Base-by-base conservation (phyloP, 2,329 filamentous ascomycete genomes). In the Ophiocordyceps camponoti-rufipedis region DNA sequence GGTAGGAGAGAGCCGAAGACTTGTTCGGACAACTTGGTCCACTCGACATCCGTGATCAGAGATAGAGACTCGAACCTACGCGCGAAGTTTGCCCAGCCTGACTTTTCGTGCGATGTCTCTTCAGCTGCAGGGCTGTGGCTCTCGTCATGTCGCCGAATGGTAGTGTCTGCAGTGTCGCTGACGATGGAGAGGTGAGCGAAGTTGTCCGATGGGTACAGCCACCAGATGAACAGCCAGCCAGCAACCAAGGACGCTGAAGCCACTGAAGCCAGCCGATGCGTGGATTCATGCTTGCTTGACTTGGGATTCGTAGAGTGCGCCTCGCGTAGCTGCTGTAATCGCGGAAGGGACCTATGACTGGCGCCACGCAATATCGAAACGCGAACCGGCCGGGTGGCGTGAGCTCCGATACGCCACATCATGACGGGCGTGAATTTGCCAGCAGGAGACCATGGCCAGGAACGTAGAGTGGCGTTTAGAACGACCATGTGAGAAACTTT, bases 1-100 rank as follows among this genome's bases (percentile, higher is more conserved):
- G 89, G 89, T 3, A 93, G 63, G 32, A 96, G 78, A 50, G 75
- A 72, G 55, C 76, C 79, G 35, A 81, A 78, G 28, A 94, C 58
- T 51, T 66, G 71, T 50, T 77, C 74, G 2, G 75, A 68, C 10
- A 78, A 54, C 1, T 57, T 59, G 5, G 63, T 58, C 71, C 75
- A 78, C 55, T 80, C 70, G 4, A 72, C 61, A 51, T 75, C 70
- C 18, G 71, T 67, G 3, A 70, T 57, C 13, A 68, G 58, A 13
- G 76, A 72, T 44, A 85, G 70, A 18, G 67, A 61, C 51, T 70
- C 67, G 48, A 76, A 69, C 18, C 61, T 61, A 16, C 56, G 60
- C 2, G 67, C 56, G 48, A 75, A 74, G 41, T 60, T 59, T 42
- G 60, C 55, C 72, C 71, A 75, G 7, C 71, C 70, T 8, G 61